phyloP scores from a whole-genome alignment of 441 rosid genomes.

The Syzygium malaccense region DNA sequence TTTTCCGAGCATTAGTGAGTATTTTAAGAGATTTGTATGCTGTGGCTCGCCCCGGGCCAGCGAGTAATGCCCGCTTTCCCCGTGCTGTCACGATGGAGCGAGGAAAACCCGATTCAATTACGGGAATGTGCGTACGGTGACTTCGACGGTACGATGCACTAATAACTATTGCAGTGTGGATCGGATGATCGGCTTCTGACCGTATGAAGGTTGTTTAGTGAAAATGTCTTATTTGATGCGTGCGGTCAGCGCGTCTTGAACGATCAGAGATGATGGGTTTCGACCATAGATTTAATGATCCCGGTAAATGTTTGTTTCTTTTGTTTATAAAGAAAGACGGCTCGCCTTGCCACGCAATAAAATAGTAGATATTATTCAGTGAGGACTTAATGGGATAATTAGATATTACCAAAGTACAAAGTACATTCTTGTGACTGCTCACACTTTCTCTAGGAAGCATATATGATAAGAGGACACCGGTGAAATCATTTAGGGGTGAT shows the following conservation, averaged over 20 bases:
- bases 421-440: background rate
- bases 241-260: accelerated
- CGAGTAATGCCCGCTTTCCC: background rate
- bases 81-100: background rate
- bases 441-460: background rate
- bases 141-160: accelerated
- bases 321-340: background rate
- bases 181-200: background rate
- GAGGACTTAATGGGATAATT: background rate
- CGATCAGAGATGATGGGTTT: background rate
- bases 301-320: background rate
- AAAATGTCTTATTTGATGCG: accelerated
- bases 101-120: background rate
- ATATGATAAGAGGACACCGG: background rate
- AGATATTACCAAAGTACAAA: background rate
- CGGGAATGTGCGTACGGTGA: accelerated
- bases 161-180: accelerated
- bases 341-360: background rate
- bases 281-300: accelerated
- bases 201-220: accelerated
- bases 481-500: background rate
- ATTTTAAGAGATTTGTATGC: background rate
- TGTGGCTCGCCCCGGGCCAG: accelerated
- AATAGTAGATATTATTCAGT: background rate
- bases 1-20: background rate